Evolutionary conservation across 148 eudicot genomes (phyloP).

Genomic region (Mesembryanthemum crystallinum): DNA sequence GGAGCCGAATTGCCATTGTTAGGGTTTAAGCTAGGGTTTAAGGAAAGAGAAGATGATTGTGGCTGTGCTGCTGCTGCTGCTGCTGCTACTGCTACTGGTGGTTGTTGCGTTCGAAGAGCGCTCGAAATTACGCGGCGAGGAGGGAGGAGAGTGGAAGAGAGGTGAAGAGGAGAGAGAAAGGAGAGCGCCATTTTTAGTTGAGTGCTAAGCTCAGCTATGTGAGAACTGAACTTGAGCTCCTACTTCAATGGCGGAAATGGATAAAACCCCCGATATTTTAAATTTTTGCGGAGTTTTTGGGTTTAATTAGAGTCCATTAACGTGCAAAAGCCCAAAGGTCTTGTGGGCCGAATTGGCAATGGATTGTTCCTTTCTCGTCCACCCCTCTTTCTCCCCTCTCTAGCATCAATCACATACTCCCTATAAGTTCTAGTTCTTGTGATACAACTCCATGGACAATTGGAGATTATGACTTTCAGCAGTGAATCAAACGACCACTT

Average conservation of each 20-base stretch:
- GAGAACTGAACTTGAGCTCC: background rate
- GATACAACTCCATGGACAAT: too few relatives aligned
- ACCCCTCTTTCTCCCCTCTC: too few relatives aligned
- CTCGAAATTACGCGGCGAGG: slow-evolving; percentile 7
- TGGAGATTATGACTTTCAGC: too few relatives aligned
- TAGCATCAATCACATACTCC: too few relatives aligned
- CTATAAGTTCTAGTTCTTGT: too few relatives aligned
- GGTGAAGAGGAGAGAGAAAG: slow-evolving; percentile 30
- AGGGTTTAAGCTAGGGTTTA: slow-evolving; percentile 35
- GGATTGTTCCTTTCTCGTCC: background rate
- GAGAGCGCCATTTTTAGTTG: slow-evolving; percentile 17
- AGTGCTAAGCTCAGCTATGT: too few relatives aligned
- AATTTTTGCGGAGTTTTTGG: background rate
- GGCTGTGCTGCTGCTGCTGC: slow-evolving; percentile 26
- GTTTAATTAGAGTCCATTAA: background rate
- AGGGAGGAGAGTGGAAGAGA: slow-evolving; percentile 19
- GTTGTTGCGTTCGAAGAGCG: slow-evolving; percentile 12
- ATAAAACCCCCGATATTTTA: background rate
- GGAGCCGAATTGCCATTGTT: slow-evolving; percentile 27
- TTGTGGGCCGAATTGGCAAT: background rate
- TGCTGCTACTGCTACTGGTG: slow-evolving; percentile 18
- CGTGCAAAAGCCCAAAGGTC: background rate
- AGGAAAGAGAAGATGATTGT: slow-evolving; percentile 33
- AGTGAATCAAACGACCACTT: too few relatives aligned
- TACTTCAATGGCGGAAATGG: slow-evolving; percentile 16